Evolutionary conservation across 257 asterid species (phyloP), one percentile per base, ranked within the genome.

Genomic region (Plectranthus barbatus): DNA sequence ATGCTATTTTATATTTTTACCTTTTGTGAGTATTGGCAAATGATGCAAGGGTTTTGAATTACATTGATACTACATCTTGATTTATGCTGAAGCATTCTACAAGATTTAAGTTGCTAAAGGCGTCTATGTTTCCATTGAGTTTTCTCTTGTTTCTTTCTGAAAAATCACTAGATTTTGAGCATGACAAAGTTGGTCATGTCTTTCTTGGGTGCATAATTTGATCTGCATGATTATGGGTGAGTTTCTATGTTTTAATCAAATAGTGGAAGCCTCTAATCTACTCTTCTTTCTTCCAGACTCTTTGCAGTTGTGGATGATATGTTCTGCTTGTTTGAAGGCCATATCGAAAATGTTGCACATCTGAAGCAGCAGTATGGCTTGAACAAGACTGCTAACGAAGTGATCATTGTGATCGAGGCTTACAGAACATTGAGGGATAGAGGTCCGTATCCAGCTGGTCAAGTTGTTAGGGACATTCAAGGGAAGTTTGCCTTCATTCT

Each of bases 371-470:
- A 86, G 71, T 93, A 93, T 41, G 99, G 99, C 24, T 67, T 93
- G 67, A 87, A 68, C 86, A 93, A 90, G 86, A 79, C 85, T 0
- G 94, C 95, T 6, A 89, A 83, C 53, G 99, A 93, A 76, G 95
- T 82, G 45, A 86, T 78, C 77, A 85, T 93, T 60, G 87, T 90
- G 5, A 87, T 93, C 5, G 99, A 93, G 72, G 99, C 99, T 47
- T 93, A 85, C 79, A 66, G 99, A 67, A 85, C 90, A 14, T 77
- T 93, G 84, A 85, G 97, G 77, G 99, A 93, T 56, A 72, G 99
- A 74, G 99, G 99, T 62, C 99, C 98, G 62, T 90, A 90, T 61
- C 99, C 99, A 14, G 84, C 96, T 9, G 91, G 82, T 71, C 99
- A 93, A 71, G 97, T 93, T 46, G 95, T 93, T 73, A 90, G 83